phyloP scores from a whole-genome alignment of 75 land plant genomes.

The Azolla pinnata region DNA sequence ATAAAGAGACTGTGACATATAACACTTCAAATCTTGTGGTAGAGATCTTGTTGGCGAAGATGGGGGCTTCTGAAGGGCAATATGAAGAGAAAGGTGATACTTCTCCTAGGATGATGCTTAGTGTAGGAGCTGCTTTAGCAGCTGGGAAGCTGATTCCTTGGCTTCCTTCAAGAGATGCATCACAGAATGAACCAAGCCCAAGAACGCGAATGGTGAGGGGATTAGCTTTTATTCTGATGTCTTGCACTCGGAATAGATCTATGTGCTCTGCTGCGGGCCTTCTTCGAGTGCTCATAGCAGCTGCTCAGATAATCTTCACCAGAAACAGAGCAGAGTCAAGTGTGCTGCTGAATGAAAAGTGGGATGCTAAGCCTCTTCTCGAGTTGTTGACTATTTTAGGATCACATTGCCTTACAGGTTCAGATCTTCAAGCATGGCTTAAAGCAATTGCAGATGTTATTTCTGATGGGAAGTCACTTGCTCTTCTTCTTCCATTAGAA shows the following conservation, averaged over 20 bases:
- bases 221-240: constrained; percentile 46
- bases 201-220: constrained; percentile 84
- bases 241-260: constrained; percentile 84
- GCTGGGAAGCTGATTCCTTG: constrained; percentile 81
- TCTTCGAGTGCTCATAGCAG: constrained; percentile 52
- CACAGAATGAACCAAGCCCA: constrained; percentile 37
- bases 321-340: constrained; percentile 13
- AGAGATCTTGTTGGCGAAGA: constrained; percentile 83
- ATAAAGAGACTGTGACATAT: constrained; percentile 24
- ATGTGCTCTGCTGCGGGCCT: constrained; percentile 89
- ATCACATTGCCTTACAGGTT: constrained; percentile 65
- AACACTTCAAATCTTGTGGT: constrained; percentile 45
- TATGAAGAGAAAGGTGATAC: constrained; percentile 34
- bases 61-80: constrained; percentile 82
- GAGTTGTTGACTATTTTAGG: constrained; percentile 61
- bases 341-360: constrained; percentile 17
- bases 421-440: constrained; percentile 70
- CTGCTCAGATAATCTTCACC: constrained; percentile 60
- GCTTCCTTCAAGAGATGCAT: constrained; percentile 51
- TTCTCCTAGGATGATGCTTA: constrained; percentile 84
- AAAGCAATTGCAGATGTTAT: constrained; percentile 40
- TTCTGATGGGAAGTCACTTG: constrained; percentile 45
- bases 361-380: constrained; percentile 65
- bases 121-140: constrained; percentile 81
- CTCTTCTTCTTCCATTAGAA: constrained; percentile 66